Conservation (phyloP, 805 yeast species). For the Saccharomyces jurei region DNA sequence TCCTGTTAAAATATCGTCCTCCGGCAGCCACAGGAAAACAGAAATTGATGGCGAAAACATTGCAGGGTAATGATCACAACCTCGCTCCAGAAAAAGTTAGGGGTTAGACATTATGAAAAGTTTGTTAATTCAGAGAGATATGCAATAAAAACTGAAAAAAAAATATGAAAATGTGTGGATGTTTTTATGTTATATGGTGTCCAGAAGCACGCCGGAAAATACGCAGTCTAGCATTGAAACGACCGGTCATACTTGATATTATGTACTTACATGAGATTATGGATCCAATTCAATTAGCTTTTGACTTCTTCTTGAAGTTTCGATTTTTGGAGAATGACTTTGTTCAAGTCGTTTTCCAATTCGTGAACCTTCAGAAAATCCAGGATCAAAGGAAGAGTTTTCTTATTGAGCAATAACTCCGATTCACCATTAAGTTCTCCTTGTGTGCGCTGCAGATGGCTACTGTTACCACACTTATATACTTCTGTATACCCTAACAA, state of each 20-base stretch:
- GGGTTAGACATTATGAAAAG: not conserved
- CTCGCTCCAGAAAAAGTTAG: not conserved
- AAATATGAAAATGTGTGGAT: not conserved
- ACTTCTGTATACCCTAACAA: constrained; percentile 26
- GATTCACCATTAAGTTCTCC: not conserved
- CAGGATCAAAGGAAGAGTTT: constrained; percentile 39
- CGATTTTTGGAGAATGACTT: constrained; percentile 49
- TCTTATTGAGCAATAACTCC: constrained; percentile 34
- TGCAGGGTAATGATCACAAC: not conserved
- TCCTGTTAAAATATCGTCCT: not conserved
- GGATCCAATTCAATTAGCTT: not conserved
- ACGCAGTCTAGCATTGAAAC: not conserved
- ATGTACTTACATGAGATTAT: not conserved
- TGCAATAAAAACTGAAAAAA: not conserved
- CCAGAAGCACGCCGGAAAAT: not conserved
- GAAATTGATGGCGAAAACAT: not conserved
- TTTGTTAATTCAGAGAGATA: not conserved
- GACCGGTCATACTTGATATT: not conserved
- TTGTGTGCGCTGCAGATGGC: not conserved
- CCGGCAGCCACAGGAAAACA: not conserved
- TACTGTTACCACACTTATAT: not conserved
- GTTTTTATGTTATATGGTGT: not conserved
- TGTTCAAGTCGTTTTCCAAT: constrained; percentile 36
- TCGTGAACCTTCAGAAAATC: constrained; percentile 39
- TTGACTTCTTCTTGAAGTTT: not conserved